Base-by-base conservation (phyloP, 2,329 filamentous ascomycete species). In the Ceratocystis albifundus region DNA sequence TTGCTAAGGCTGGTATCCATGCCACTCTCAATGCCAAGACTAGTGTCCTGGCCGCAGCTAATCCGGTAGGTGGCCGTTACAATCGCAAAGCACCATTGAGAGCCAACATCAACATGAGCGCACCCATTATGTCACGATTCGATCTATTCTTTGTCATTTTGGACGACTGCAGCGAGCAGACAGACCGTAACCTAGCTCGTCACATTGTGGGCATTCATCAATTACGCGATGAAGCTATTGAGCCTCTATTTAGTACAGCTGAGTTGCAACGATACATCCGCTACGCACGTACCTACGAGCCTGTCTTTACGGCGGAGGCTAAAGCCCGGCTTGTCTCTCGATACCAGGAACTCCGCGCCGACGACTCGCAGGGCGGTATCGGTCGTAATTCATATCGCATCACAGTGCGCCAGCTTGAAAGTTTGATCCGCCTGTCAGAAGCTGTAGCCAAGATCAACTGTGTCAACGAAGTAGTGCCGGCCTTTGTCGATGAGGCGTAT, bases 361-460 rank as follows among this genome's bases (percentile, higher is more conserved):
- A 97, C 73, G 94, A 99, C 72, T 88, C 92, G 0, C 92, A 96
- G 75, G 94, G 94, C 63, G 94, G 94, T 41, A 86, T 96, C 62
- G 94, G 94, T 68, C 85, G 90, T 73, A 97, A 96, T 77, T 95
- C 89, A 70, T 99, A 99, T 79, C 87, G 94, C 68, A 99, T 99
- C 74, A 99, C 94, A 0, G 94, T 99, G 62, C 85, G 94, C 73
- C 94, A 99, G 76, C 82, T 99, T 1, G 94, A 99, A 77, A 93
- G 88, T 73, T 86, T 99, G 82, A 97, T 99, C 70, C 90, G 94
- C 70, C 79, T 99, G 66, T 93, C 88, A 65, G 94, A 99, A 76
- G 94, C 94, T n/a, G 96, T 99, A 70, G 94, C 94, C 67, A 97
- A 97, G 77, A 90, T 91, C 67, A 97, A 96, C 74, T 99, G 94